These are phyloP conservation scores for Rhodotorula graminis DNA, from an alignment of 768 basidiomycete species.

Conservation along the genomic window DNA sequence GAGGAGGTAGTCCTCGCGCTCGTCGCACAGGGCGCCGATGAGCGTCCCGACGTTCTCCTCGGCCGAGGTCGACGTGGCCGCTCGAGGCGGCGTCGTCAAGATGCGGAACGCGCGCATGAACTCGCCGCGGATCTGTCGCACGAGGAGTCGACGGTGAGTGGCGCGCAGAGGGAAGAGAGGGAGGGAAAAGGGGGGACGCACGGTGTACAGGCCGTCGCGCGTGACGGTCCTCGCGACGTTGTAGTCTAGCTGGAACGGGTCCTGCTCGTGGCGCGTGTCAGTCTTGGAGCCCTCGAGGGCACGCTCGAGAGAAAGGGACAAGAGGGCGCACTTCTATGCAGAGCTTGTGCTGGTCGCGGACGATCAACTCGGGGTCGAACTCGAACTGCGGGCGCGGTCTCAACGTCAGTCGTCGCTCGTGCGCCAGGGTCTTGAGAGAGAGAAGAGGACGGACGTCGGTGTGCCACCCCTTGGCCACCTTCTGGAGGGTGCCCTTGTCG, in stretches of 20 bases:
- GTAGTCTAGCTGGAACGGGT: conserved; percentile 93
- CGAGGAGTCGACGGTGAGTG: too few species aligned
- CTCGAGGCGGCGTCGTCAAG: conserved; percentile 61
- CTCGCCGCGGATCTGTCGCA: conserved; percentile 84
- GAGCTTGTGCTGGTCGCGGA: conserved; percentile 81
- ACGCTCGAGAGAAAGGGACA: not conserved
- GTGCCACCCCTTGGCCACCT: conserved; percentile 90
- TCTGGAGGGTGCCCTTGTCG: conserved; percentile 71
- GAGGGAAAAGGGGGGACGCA: conserved; percentile 48
- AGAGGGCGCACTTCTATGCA: conserved; percentile 74
- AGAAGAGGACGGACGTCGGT: conserved; percentile 62
- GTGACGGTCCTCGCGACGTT: conserved; percentile 97
- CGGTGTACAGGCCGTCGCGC: conserved; percentile 89
- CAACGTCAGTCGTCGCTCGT: not conserved
- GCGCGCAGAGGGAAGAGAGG: too few species aligned
- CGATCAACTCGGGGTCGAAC: conserved; percentile 32
- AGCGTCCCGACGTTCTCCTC: conserved; percentile 52
- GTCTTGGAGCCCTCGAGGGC: not conserved
- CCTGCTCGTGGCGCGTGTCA: conserved; percentile 48
- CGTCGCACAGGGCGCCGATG: conserved; percentile 83
- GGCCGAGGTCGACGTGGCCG: conserved; percentile 48
- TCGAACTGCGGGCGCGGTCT: conserved; percentile 16
- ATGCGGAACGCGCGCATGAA: conserved; percentile 94
- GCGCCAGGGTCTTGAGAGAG: too few species aligned
- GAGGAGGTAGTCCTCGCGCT: conserved; percentile 59